phyloP scores from a whole-genome alignment of 2,329 filamentous ascomycete species.

The Diplodia seriata region DNA sequence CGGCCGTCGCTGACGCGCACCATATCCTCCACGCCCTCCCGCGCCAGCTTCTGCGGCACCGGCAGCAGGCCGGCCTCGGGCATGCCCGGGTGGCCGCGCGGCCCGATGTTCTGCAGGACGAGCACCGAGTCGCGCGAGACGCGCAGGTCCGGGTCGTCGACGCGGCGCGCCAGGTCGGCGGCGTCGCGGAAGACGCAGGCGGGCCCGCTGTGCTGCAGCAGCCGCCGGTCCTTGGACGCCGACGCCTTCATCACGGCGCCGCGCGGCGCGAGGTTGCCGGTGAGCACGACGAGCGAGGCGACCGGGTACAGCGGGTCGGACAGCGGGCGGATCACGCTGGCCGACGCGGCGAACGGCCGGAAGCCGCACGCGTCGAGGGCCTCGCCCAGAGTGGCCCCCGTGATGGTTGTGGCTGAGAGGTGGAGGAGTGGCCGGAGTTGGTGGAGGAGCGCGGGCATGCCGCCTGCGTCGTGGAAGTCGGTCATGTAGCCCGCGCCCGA shows the following conservation, averaged over 20 bases:
- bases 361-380: slow-evolving; percentile 76
- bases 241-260: slow-evolving; percentile 94
- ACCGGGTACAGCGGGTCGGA: slow-evolving; percentile 80
- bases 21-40: slow-evolving; percentile 59
- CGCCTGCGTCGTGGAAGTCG: slow-evolving; percentile 82
- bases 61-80: slow-evolving; percentile 87
- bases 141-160: slow-evolving; percentile 71
- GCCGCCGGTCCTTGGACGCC: slow-evolving; percentile 75
- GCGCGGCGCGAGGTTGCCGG: slow-evolving; percentile 83
- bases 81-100: slow-evolving; percentile 90
- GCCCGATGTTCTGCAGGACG: slow-evolving; percentile 88
- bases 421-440: slow-evolving; percentile 79
- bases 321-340: slow-evolving; percentile 79
- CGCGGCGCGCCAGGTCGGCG: slow-evolving; percentile 74
- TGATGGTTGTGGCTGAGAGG: slow-evolving; percentile 77
- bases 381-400: slow-evolving; percentile 78
- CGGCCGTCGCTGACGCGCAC: slow-evolving; percentile 61
- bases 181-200: slow-evolving; percentile 86
- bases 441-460: slow-evolving; percentile 81
- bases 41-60: slow-evolving; percentile 69
- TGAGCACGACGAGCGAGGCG: slow-evolving; percentile 84
- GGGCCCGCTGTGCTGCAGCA: slow-evolving; percentile 75
- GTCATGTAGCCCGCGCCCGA: slow-evolving; percentile 86
- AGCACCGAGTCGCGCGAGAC: slow-evolving; percentile 80
- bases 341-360: slow-evolving; percentile 69